Percentiles rank a stretch among this genome's conserved stretches.
Evolutionary conservation across 2,329 filamentous ascomycete genomes (phyloP).

Genomic region (Aspergillus glaucus): DNA sequence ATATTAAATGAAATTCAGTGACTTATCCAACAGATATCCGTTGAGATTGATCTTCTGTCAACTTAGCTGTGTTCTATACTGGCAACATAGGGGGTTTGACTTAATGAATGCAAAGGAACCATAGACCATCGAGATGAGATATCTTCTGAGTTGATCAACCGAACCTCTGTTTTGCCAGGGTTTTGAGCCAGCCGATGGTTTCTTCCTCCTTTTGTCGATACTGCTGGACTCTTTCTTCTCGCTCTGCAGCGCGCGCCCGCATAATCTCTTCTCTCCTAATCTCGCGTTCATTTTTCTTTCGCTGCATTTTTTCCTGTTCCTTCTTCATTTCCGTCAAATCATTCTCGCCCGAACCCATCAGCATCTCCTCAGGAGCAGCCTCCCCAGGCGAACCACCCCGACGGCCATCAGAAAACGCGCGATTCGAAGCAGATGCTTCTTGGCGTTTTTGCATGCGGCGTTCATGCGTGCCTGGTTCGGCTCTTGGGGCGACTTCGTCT

Average conservation of each 20-base stretch:
- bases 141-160: constrained; percentile 41
- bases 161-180: constrained; percentile 73
- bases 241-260: constrained; percentile 67
- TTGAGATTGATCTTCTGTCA: not conserved
- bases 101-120: not conserved
- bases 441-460: constrained; percentile 79
- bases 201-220: constrained; percentile 72
- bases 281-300: constrained; percentile 78
- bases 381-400: constrained; percentile 53
- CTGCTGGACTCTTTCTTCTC: constrained; percentile 66
- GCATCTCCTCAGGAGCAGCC: constrained; percentile 64
- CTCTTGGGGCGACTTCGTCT: constrained; percentile 76
- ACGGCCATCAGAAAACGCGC: constrained; percentile 59
- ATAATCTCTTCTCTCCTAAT: constrained; percentile 73
- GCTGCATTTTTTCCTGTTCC: constrained; percentile 58
- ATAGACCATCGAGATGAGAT: not conserved
- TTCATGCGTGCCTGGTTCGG: constrained; percentile 76
- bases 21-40: not conserved
- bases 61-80: not conserved
- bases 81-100: not conserved
- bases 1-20: not conserved
- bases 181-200: constrained; percentile 74
- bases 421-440: constrained; percentile 65
- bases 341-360: constrained; percentile 64
- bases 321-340: constrained; percentile 58